These are phyloP conservation scores for Spiromastix sp. DNA, from an alignment of 2,329 filamentous ascomycete genomes.

Conservation along the genomic window DNA sequence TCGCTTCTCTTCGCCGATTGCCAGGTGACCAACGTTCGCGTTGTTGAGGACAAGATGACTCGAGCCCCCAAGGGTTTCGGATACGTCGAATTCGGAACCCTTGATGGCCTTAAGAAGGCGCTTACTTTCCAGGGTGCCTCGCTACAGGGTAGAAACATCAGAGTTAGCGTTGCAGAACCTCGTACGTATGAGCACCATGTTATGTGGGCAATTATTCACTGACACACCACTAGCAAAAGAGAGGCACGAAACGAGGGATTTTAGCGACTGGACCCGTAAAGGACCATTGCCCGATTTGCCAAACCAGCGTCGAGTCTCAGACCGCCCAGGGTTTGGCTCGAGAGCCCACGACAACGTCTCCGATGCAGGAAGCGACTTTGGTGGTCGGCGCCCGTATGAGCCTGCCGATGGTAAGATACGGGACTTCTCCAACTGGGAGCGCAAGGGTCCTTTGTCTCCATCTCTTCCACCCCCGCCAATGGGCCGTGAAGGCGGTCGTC, in stretches of 20 bases:
- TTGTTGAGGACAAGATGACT: constrained; percentile 93
- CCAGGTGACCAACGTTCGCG: constrained; percentile 79
- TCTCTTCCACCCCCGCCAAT: constrained; percentile 38
- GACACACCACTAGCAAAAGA: constrained; percentile 64
- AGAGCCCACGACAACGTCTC: constrained; percentile 45
- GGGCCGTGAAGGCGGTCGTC: constrained; percentile 44
- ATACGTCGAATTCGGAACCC: constrained; percentile 83
- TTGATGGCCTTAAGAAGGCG: constrained; percentile 87
- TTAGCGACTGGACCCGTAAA: constrained; percentile 86
- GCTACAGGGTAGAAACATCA: constrained; percentile 81
- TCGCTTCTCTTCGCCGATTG: constrained; percentile 77
- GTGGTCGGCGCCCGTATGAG: constrained; percentile 55
- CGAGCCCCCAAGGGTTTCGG: constrained; percentile 95
- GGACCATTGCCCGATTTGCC: constrained; percentile 74
- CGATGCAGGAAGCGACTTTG: constrained; percentile 53
- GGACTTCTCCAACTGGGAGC: constrained; percentile 87
- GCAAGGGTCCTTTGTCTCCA: constrained; percentile 81
- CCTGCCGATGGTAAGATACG: constrained; percentile 63
- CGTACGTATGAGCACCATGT: constrained; percentile 53
- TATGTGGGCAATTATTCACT: constrained; percentile 13
- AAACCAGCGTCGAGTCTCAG: constrained; percentile 43
- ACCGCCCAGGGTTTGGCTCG: constrained; percentile 44
- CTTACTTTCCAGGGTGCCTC: constrained; percentile 69
- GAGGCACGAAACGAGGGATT: constrained; percentile 67
- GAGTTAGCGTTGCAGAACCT: constrained; percentile 92